Evolutionary conservation across 208 protist genomes (phyloP).

Genomic region (Trypanosoma avium): DNA sequence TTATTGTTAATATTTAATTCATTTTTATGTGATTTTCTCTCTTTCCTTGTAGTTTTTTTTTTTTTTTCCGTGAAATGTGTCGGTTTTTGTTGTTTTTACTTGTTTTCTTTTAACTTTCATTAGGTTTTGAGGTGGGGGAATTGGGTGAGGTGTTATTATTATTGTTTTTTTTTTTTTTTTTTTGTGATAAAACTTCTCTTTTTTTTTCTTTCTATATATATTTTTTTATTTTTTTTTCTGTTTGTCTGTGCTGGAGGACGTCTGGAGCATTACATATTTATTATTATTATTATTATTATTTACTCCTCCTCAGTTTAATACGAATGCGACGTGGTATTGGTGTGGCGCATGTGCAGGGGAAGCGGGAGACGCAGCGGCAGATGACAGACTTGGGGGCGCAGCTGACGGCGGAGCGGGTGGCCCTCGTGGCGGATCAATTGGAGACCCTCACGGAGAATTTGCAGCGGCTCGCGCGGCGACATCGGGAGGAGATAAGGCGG

Average conservation of each 20-base stretch:
- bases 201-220: background rate
- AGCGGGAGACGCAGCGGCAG: constrained; percentile 64
- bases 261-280: background rate
- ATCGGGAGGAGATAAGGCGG: constrained; percentile 73
- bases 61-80: no score
- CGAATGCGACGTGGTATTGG: constrained; percentile 82
- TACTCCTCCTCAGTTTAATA: background rate
- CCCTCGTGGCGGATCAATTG: constrained; percentile 75
- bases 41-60: no score
- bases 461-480: constrained; percentile 47
- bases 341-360: constrained; percentile 79
- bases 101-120: background rate
- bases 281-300: background rate
- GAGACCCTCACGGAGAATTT: constrained; percentile 72
- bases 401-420: constrained; percentile 82
- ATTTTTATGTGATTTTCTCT: no score
- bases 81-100: constrained; percentile 6
- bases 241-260: background rate
- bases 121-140: constrained; percentile 1
- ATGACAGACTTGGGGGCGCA: constrained; percentile 85
- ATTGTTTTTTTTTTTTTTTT: background rate
- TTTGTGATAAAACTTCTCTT: background rate
- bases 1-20: no score
- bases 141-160: background rate
- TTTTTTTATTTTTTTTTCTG: background rate